These are phyloP conservation scores for Lecanicillium sp. DNA, from an alignment of 2,329 filamentous ascomycete genomes.

Conservation along the genomic window DNA sequence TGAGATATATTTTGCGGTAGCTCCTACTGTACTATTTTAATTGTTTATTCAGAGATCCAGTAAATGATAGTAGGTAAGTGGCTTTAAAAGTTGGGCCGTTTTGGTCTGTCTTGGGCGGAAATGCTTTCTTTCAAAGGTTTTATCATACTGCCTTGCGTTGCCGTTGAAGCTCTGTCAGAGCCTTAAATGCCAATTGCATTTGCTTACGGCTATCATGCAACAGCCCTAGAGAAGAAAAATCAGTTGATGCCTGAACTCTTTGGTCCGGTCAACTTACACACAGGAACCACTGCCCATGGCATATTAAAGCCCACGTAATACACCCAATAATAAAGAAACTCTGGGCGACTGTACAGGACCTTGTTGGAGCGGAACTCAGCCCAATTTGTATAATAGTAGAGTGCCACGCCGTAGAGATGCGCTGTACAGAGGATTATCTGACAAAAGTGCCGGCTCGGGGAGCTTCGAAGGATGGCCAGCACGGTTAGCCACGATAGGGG, in stretches of 20 bases:
- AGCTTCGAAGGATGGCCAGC: constrained; percentile 32
- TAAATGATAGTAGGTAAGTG: no score
- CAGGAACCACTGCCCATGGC: constrained; percentile 51
- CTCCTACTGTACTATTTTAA: no score
- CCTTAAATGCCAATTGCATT: constrained; percentile 18
- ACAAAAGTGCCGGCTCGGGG: constrained; percentile 38
- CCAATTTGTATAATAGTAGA: constrained; percentile 53
- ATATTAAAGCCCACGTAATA: constrained; percentile 55
- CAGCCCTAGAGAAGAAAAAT: constrained; percentile 15
- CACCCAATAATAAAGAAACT: constrained; percentile 53
- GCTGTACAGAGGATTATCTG: constrained; percentile 43
- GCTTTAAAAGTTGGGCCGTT: no score
- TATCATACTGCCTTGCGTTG: no score
- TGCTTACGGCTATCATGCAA: constrained; percentile 23
- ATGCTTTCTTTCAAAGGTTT: no score
- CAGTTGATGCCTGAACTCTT: background rate
- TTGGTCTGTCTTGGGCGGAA: no score
- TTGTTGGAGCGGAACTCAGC: constrained; percentile 37
- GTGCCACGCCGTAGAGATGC: constrained; percentile 52
- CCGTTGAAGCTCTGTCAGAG: background rate
- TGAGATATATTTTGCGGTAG: no score
- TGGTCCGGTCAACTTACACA: constrained; percentile 30
- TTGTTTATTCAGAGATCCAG: no score
- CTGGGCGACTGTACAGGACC: constrained; percentile 46
- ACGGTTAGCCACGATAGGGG: constrained; percentile 47